Conservation (phyloP, 139 green algal genomes). For the Desmodesmus armatus region DNA sequence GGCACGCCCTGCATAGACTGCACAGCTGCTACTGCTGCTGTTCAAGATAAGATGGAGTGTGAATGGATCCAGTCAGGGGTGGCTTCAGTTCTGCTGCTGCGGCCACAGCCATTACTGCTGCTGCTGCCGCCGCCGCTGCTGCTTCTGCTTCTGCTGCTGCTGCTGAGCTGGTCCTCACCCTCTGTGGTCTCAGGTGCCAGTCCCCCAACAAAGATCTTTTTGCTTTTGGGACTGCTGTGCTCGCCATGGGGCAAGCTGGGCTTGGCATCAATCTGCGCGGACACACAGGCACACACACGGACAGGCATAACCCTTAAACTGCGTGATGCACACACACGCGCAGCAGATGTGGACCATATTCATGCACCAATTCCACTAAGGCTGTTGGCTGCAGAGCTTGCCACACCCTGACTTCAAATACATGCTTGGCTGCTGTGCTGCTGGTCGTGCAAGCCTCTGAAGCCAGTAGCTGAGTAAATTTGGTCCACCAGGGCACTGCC, state of each 20-base stretch:
- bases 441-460: not conserved
- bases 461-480: not conserved
- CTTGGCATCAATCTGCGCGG: constrained; percentile 88
- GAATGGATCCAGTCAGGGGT: not conserved
- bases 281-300: too few species aligned
- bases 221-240: constrained; percentile 67
- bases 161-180: too few species aligned
- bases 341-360: too few species aligned
- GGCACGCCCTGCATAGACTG: too few species aligned
- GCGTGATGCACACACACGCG: not conserved
- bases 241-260: constrained; percentile 76
- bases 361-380: not conserved
- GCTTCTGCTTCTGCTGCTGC: not conserved
- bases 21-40: not conserved
- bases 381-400: not conserved
- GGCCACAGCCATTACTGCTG: too few species aligned
- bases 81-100: not conserved
- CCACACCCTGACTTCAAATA: not conserved
- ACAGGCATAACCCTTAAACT: too few species aligned
- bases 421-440: not conserved
- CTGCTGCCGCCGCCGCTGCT: not conserved
- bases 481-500: not conserved
- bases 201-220: constrained; percentile 92
- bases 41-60: not conserved
- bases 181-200: constrained; percentile 85